Conservation (phyloP, 78 protist species). For the Cavenderia fasciculata region DNA sequence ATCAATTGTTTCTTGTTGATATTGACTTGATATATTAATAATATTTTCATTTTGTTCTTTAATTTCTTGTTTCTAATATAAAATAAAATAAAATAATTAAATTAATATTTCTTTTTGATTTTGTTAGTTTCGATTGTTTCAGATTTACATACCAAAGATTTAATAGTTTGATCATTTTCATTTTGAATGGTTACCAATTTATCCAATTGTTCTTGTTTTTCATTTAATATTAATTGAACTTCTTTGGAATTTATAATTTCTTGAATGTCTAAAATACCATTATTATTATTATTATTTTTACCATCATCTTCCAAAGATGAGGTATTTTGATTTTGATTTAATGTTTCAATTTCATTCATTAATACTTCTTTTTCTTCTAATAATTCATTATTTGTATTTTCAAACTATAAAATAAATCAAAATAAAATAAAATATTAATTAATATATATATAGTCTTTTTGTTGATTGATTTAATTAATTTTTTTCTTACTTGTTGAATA, state of each 20-base stretch:
- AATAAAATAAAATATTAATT: too few relatives aligned
- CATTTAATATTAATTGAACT: background rate
- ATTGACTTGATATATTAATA: background rate
- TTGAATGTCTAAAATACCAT: background rate
- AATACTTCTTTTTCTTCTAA: background rate
- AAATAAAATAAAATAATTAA: background rate
- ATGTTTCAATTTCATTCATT: background rate
- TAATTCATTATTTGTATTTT: background rate
- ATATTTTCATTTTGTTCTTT: background rate
- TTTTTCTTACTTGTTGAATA: too few relatives aligned
- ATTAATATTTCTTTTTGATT: background rate
- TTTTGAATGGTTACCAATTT: background rate
- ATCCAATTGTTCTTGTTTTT: background rate
- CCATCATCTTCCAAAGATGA: background rate
- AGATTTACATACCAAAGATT: slow-evolving; percentile 2
- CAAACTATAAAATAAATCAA: background rate
- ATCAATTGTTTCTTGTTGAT: background rate
- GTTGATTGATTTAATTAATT: background rate
- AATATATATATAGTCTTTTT: too few relatives aligned
- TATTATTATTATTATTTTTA: background rate
- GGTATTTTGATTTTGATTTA: background rate
- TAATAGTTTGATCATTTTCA: background rate
- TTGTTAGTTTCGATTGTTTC: background rate
- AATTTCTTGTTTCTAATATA: background rate
- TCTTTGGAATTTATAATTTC: too few relatives aligned